These are phyloP conservation scores for Ceratocystis huliohia DNA, from an alignment of 2,329 filamentous ascomycete species.

Conservation along the genomic window DNA sequence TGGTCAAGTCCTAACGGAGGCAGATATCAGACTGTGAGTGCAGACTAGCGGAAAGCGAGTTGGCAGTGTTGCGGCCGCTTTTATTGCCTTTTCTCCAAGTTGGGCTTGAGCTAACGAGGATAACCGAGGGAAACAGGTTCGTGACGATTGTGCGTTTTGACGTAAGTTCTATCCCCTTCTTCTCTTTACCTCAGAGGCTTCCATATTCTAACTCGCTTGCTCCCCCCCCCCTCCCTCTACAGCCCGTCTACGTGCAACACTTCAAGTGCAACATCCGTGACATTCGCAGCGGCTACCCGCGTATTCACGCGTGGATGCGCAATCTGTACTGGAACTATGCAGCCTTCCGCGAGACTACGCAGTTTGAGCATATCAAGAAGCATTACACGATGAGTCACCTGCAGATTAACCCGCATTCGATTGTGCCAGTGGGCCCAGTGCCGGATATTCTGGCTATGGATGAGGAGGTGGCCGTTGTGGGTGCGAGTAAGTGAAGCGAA, in stretches of 20 bases:
- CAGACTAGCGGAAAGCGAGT: neutral
- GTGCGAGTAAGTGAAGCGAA: neutral
- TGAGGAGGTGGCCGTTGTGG: conserved; percentile 54
- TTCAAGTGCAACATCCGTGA: conserved; percentile 81
- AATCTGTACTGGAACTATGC: conserved; percentile 71
- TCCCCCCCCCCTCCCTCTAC: neutral
- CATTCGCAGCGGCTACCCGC: conserved; percentile 72
- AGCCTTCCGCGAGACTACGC: conserved; percentile 69
- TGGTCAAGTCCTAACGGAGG: conserved; percentile 64
- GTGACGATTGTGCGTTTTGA: conserved; percentile 65
- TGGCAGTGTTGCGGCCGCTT: neutral
- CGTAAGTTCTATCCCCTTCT: conserved; percentile 26
- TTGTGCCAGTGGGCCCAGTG: conserved; percentile 74
- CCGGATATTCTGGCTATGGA: conserved; percentile 68
- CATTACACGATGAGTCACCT: conserved; percentile 50
- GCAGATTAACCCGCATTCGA: conserved; percentile 55
- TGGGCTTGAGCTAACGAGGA: neutral
- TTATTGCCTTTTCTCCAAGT: too few relatives aligned
- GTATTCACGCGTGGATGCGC: conserved; percentile 68
- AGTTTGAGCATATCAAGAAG: conserved; percentile 92
- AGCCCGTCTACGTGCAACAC: conserved; percentile 69
- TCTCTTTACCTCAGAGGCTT: neutral
- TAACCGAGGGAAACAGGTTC: conserved; percentile 31
- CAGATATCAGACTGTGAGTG: conserved; percentile 57
- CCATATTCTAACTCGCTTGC: neutral